phyloP scores from a whole-genome alignment of 2,329 filamentous ascomycete genomes.

The Esteya vermicola region DNA sequence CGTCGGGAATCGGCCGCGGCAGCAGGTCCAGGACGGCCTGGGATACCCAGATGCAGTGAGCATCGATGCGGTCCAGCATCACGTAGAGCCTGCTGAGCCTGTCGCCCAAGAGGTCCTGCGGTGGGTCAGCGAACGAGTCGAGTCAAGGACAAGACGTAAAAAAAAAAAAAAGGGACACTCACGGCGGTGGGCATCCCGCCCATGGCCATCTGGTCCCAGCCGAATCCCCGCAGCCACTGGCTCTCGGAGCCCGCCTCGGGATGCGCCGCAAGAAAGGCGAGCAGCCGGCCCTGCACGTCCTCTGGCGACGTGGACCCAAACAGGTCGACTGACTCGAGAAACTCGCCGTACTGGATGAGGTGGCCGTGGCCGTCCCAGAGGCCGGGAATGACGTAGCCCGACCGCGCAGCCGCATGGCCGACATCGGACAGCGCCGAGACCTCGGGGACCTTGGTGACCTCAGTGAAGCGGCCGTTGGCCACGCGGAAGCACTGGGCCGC shows the following conservation, averaged over 20 bases:
- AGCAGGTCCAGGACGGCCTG: conserved; percentile 47
- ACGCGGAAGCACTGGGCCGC: conserved; percentile 42
- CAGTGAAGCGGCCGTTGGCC: conserved; percentile 32
- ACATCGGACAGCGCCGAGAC: too few species aligned
- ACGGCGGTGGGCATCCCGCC: conserved; percentile 52
- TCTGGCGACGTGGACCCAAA: conserved; percentile 42
- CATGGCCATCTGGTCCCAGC: conserved; percentile 56
- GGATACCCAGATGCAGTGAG: conserved; percentile 58
- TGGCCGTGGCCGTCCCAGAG: conserved; percentile 62
- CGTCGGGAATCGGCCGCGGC: conserved; percentile 31
- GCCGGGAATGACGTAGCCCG: conserved; percentile 48
- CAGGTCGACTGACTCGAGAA: conserved; percentile 49
- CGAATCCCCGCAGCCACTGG: conserved; percentile 52
- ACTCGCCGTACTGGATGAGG: conserved; percentile 49
- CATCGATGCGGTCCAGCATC: conserved; percentile 57
- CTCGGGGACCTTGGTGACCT: conserved; percentile 17
- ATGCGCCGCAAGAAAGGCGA: conserved; percentile 33
- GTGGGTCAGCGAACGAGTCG: neutral
- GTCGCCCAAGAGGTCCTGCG: conserved; percentile 38
- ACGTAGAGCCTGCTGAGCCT: conserved; percentile 42
- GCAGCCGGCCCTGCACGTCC: conserved; percentile 38
- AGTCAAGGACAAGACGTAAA: too few species aligned
- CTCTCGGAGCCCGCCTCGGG: conserved; percentile 34
- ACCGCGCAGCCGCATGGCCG: conserved; percentile 11
- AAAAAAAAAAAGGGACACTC: conserved; percentile 15